These are phyloP conservation scores for Mycena albidolilacea DNA, from an alignment of 768 basidiomycete species.

Conservation along the genomic window DNA sequence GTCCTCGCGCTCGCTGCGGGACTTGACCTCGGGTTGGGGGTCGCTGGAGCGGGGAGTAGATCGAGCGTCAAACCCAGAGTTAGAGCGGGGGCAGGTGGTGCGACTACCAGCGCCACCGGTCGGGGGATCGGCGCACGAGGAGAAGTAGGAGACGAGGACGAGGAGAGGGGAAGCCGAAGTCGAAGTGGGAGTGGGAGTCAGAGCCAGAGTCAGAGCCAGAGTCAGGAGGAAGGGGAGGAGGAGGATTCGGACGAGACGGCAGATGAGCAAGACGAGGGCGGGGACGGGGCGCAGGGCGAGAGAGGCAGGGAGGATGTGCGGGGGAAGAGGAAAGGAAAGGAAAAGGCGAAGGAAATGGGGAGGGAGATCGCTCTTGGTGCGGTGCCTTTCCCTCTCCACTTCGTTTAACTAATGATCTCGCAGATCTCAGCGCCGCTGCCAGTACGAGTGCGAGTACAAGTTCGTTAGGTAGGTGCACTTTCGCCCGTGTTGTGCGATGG, in stretches of 20 bases:
- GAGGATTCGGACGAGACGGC: neutral
- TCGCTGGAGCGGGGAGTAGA: neutral
- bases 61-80: too few relatives aligned
- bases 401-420: neutral
- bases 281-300: neutral
- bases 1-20: constrained; percentile 34
- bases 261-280: neutral
- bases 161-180: neutral
- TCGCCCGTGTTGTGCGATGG: too few relatives aligned
- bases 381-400: neutral
- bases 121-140: too few relatives aligned
- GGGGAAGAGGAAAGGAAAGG: neutral
- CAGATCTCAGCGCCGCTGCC: neutral
- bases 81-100: neutral
- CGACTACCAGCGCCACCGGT: neutral
- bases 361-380: neutral
- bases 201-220: too few relatives aligned
- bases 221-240: neutral
- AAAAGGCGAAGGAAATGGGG: neutral
- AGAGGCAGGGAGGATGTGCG: neutral
- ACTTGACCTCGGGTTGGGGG: constrained; percentile 18
- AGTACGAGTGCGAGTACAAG: neutral
- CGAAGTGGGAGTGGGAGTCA: neutral
- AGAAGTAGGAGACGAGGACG: neutral
- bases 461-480: neutral